These are phyloP conservation scores for Keithomyces neogunnii DNA, from an alignment of 2,329 filamentous ascomycete species.

Conservation along the genomic window DNA sequence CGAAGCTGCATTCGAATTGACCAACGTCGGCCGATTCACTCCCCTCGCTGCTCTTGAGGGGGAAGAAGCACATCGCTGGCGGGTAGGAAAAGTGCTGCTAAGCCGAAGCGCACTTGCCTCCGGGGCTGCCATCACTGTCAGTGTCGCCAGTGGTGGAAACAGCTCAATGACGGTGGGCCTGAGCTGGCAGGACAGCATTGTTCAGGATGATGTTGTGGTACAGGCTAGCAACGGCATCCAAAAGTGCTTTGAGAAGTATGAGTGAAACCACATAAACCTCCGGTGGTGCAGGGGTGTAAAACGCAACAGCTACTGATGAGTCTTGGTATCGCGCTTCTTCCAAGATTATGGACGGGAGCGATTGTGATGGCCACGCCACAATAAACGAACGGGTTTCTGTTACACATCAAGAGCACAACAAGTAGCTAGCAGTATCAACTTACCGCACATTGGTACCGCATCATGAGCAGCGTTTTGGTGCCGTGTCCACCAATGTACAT, in stretches of 20 bases:
- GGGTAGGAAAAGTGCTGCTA: conserved; percentile 32
- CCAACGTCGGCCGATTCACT: conserved; percentile 33
- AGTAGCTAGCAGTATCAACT: too few species aligned
- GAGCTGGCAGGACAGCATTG: conserved; percentile 28
- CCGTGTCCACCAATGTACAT: too few species aligned
- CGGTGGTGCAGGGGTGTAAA: too few species aligned
- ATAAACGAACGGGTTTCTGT: too few species aligned
- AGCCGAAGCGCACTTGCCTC: conserved; percentile 32
- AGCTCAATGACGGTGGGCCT: conserved; percentile 30
- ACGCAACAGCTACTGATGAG: too few species aligned
- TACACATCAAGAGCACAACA: too few species aligned
- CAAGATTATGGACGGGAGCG: too few species aligned
- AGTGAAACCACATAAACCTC: neutral
- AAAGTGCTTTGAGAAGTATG: neutral
- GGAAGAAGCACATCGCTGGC: conserved; percentile 11
- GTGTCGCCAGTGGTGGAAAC: conserved; percentile 33
- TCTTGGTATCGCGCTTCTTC: too few species aligned
- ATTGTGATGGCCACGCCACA: too few species aligned
- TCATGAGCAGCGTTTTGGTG: too few species aligned
- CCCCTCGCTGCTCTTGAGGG: neutral
- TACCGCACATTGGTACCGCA: too few species aligned
- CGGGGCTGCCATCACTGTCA: conserved; percentile 28
- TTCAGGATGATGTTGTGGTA: neutral
- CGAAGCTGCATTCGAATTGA: conserved; percentile 31
- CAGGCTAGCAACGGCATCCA: neutral